These are phyloP conservation scores for Thyridium curvatum DNA, from an alignment of 2,329 filamentous ascomycete species.

Conservation along the genomic window DNA sequence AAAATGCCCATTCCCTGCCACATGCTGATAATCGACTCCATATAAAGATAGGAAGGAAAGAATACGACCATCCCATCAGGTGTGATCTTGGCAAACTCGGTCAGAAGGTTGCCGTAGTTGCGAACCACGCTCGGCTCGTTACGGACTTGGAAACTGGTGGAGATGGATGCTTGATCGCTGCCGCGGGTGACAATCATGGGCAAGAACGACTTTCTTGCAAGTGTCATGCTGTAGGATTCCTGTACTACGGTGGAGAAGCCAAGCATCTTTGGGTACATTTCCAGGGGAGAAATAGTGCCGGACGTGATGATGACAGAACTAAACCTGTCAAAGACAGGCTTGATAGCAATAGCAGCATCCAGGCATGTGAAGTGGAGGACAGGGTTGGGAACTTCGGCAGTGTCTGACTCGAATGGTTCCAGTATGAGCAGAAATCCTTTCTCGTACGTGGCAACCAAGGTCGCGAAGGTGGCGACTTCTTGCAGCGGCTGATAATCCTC, in stretches of 20 bases:
- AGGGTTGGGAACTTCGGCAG: constrained; percentile 90
- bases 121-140: constrained; percentile 96
- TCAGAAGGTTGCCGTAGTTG: constrained; percentile 89
- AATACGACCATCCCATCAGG: constrained; percentile 98
- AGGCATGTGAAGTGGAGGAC: constrained; percentile 96
- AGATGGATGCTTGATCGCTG: constrained; percentile 88
- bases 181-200: constrained; percentile 97
- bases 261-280: constrained; percentile 99
- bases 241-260: constrained; percentile 88
- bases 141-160: constrained; percentile 88
- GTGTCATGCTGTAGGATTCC: constrained; percentile 95
- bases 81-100: constrained; percentile 92
- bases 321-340: constrained; percentile 94
- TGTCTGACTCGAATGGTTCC: constrained; percentile 95
- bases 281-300: constrained; percentile 89
- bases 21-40: constrained; percentile 98
- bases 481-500: constrained; percentile 96
- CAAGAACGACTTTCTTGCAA: constrained; percentile 89
- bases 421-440: constrained; percentile 93
- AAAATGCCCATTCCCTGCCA: constrained; percentile 99
- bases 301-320: constrained; percentile 98
- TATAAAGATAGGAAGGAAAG: constrained; percentile 97
- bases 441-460: constrained; percentile 91
- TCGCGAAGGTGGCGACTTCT: constrained; percentile 96
- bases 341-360: constrained; percentile 96